Conservation (phyloP, 306 rosid genomes). For the Vachellia pachyceras region DNA sequence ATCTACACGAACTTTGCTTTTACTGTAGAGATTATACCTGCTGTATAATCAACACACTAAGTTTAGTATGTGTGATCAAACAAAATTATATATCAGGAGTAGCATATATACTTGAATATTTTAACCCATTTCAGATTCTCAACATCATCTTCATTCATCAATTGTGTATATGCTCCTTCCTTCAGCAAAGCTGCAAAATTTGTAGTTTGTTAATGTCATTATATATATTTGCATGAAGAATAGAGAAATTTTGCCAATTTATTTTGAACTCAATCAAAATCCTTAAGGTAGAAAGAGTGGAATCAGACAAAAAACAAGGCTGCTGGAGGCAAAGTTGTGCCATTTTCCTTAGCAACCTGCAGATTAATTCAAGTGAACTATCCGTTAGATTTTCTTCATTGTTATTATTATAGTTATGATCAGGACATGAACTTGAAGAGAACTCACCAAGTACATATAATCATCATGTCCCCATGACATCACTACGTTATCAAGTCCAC, state of each 20-base stretch:
- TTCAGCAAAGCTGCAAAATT: slow-evolving; percentile 57
- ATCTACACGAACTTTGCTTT: slow-evolving; percentile 72
- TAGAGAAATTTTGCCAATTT: neutral
- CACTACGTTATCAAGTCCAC: slow-evolving; percentile 61
- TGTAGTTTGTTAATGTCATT: neutral
- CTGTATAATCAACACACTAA: slow-evolving; percentile 35
- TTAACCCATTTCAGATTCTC: slow-evolving; percentile 69
- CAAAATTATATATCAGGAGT: too few species aligned
- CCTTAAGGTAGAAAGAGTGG: slow-evolving; percentile 68
- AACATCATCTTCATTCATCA: slow-evolving; percentile 62
- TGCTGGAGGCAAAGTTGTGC: slow-evolving; percentile 62
- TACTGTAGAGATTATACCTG: slow-evolving; percentile 87
- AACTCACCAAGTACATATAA: slow-evolving; percentile 67
- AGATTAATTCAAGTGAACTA: neutral
- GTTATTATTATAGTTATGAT: too few species aligned
- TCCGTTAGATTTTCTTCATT: too few species aligned
- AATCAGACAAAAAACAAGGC: slow-evolving; percentile 65
- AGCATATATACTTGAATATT: slow-evolving; percentile 59
- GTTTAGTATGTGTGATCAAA: neutral
- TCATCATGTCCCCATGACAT: slow-evolving; percentile 83
- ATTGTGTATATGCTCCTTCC: slow-evolving; percentile 57
- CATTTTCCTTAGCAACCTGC: slow-evolving; percentile 68
- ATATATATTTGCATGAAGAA: neutral
- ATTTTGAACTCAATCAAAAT: neutral
- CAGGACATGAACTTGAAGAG: neutral